Base-by-base conservation (phyloP, 1,284 basidiomycete genomes). In the Xerocomus nothofagi region DNA sequence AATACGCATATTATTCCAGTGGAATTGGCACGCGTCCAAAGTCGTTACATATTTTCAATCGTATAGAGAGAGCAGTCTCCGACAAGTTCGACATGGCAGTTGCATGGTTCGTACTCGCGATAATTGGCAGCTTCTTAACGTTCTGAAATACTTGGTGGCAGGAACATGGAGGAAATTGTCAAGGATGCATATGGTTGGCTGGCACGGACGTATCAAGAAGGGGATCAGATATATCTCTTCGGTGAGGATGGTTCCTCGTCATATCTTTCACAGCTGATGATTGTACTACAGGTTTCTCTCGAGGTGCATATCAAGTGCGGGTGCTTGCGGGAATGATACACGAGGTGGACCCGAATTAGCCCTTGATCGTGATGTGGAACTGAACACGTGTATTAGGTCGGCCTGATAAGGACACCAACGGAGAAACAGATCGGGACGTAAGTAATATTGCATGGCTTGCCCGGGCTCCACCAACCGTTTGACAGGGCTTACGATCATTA, bases 301-400 rank as follows among this genome's bases (percentile, higher is more conserved):
- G n/a, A n/a, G n/a, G n/a, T n/a, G 74, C 75, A 20, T 77, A 74
- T 54, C 74, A 76, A 62, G 74, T 68, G 15, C 68, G 75, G 5
- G 62, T 60, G 3, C 54, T 76, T 2, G 72, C 75, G 0, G 73
- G 55, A 1, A 76, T 77, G 75, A 73, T 76, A 38, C 51, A 71
- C 5, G 65, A 60, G 51, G 73, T 73, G 49, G 58, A 33, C 8
- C 1, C 3, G 17, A 26, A 18, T 20, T 1, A 15, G 18, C 27
- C 10, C 17, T 29, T 11, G 1, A 1, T 27, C 4, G 5, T n/a
- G 3, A 15, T 2, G 10, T 10, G n/a, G 7, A 36, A 24, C 34
- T 46, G 6, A 60, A 18, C 2, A 14, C 24, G 4, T 33, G 3
- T 17, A 11, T 11, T 27, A 63, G 61, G 51, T 63, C 29, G 65